phyloP scores from a whole-genome alignment of 2,329 filamentous ascomycete species.

The Samsoniella hepiali region DNA sequence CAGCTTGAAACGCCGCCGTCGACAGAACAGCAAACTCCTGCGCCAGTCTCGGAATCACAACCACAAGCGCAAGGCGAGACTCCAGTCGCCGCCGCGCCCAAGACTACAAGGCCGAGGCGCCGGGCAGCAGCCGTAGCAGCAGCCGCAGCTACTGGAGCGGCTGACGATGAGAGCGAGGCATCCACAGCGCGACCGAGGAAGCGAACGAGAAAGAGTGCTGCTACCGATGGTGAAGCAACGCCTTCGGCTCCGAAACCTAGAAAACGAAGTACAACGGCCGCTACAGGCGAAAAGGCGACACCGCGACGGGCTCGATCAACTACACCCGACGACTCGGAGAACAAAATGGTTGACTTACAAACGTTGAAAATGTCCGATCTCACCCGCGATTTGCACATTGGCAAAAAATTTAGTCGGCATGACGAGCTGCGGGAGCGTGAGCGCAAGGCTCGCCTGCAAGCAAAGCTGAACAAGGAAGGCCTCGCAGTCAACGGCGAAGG shows the following conservation, averaged over 20 bases:
- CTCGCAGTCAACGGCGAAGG: conserved; percentile 26
- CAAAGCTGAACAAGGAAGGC: conserved; percentile 29
- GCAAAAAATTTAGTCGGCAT: conserved; percentile 72
- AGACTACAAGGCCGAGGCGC: not conserved
- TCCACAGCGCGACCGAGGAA: conserved; percentile 7
- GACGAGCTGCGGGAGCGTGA: conserved; percentile 69
- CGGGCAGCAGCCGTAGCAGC: not conserved
- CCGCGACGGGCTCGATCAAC: conserved; percentile 42
- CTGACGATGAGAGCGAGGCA: not conserved
- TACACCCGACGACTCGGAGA: conserved; percentile 63
- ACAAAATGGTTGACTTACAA: conserved; percentile 60
- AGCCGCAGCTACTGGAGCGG: not conserved
- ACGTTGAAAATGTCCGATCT: conserved; percentile 71
- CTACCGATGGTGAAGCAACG: not conserved
- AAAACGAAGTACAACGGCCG: conserved; percentile 11
- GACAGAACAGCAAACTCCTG: not conserved
- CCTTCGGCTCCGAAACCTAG: conserved; percentile 2
- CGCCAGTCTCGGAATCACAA: not conserved
- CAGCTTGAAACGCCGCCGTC: conserved; percentile 9
- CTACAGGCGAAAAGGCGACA: conserved; percentile 20
- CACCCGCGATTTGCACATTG: conserved; percentile 65
- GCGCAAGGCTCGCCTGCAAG: conserved; percentile 39
- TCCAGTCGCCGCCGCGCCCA: not conserved
- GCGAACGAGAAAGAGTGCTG: conserved; percentile 13
- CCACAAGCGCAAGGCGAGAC: conserved; percentile 1